Evolutionary conservation across 805 yeast genomes (phyloP), one percentile per base, ranked within the genome.

Genomic region (Yarrowia porcina): DNA sequence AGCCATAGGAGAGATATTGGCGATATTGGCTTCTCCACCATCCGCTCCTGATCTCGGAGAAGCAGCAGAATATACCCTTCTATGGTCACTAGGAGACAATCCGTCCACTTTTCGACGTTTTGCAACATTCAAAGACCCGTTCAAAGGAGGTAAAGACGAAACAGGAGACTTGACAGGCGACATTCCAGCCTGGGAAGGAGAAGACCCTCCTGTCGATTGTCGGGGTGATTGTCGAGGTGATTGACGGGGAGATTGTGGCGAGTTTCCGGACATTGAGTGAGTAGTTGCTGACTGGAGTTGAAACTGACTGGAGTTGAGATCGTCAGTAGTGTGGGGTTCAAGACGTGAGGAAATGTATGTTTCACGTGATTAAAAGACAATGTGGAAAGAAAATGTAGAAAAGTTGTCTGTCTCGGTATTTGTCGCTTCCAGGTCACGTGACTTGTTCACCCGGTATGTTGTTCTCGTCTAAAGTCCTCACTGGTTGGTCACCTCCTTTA

Each of bases 101-200:
- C n/a, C 28, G 39, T 56, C 49, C 27, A 56, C 61, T 6, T 56
- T 38, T 20, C 61, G 49, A 6, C 61, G 49, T 20, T 56, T 56
- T 9, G 61, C 38, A 8, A 56, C 38, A 15, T 56, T 39, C 17
- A 52, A 32, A 8, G 33, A 13, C 12, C 59, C 59, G 44, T 52
- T 35, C 12, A 52, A 25, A n/a, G 59, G 59, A 21, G 59, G 59
- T 3, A 52, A 15, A 8, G 59, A 12, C 17, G 59, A 35, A 15
- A 52, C 59, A 2, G 59, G 59, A 13, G 59, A 52, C 44, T 52
- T 52, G n/a, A 52, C 59, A 9, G 59, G 59, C 23, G 59, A 52
- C 44, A 33, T 21, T 1, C 59, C 59, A 17, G 59, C 33, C 44
- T 35, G 59, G 1, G 59, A 3, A n/a, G 59, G 59, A 1, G 59